These are phyloP conservation scores for Perkinsus olseni DNA, from an alignment of 169 alveolate genomes.

Conservation along the genomic window DNA sequence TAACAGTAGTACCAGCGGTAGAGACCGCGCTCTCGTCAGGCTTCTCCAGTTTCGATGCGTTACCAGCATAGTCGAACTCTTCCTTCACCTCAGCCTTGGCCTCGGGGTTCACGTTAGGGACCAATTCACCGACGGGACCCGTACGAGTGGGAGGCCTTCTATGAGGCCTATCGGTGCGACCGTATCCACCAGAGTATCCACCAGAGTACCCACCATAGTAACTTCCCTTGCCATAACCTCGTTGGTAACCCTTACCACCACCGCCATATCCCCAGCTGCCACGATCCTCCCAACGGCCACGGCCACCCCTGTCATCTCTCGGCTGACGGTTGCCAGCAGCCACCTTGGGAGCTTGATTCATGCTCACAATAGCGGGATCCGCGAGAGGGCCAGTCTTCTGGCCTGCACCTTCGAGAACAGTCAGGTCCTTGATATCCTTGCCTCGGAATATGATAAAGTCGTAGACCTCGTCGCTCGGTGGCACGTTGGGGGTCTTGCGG, in stretches of 20 bases:
- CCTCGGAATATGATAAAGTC: constrained; percentile 27
- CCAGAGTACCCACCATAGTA: background rate
- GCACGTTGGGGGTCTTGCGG: constrained; percentile 24
- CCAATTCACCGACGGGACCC: constrained; percentile 24
- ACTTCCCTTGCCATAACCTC: background rate
- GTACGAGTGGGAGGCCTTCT: background rate
- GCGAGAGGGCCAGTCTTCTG: constrained; percentile 4
- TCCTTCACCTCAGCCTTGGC: constrained; percentile 20
- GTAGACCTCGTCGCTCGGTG: constrained; percentile 25
- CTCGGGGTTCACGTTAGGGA: constrained; percentile 16
- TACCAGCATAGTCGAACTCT: constrained; percentile 20
- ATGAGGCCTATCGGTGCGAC: background rate
- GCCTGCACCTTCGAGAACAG: constrained; percentile 14
- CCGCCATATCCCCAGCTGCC: background rate
- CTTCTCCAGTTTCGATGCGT: background rate
- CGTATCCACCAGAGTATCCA: background rate
- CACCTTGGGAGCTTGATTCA: background rate
- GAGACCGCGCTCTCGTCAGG: background rate
- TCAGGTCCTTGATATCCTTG: constrained; percentile 25
- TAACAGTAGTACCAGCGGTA: background rate
- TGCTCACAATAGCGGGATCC: constrained; percentile 2
- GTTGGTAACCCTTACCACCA: background rate
- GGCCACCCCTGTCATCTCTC: background rate
- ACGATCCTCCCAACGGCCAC: constrained; percentile 8
- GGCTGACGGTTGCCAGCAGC: background rate